Base-by-base conservation (phyloP, 2,329 filamentous ascomycete species). In the Trichoderma simmonsii region DNA sequence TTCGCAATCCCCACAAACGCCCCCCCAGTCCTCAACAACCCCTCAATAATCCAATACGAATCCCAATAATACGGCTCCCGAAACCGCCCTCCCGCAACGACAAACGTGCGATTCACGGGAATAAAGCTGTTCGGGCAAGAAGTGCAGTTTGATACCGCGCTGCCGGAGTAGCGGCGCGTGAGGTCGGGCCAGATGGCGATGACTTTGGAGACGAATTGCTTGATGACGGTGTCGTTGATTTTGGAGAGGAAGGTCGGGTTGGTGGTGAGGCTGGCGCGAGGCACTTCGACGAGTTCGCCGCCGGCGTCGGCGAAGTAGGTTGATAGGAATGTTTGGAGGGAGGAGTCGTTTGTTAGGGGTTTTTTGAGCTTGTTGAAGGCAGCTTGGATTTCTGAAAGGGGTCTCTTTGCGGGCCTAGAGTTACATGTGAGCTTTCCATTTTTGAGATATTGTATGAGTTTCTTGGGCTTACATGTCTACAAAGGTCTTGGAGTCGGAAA, bases 61-160 rank as follows among this genome's bases (percentile, higher is more conserved):
- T 92, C 90, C 90, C 90, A 92, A 79, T 92, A 92, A 77, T 92
- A 92, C 2, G 89, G 86, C 79, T 92, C 90, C 39, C 90, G 85
- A 83, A 92, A 92, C 34, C 90, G 88, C n/a, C 90, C 90, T 14
- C 90, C 90, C 4, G 90, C 90, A 18, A 92, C 86, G n/a, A 92
- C 89, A 76, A 92, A 92, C 3, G 89, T 90, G 71, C 88, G 87
- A 76, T 90, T 91, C 72, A 92, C 78, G 7, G 89, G 88, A 71
- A 92, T 88, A 80, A 90, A 92, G 77, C 89, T 91, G 75, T 86
- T 86, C 39, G 89, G 88, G 73, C 90, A 92, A 39, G 84, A 85
- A 9, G 84, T 82, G 82, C 90, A 92, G 75, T 86, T 86, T 28
- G 77, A 85, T 24, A 77, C 77, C n/a, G 82, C 78, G 68, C 85